Percentiles rank a stretch among this genome's conserved stretches.
Evolutionary conservation across 192 early-diverging fungal species (phyloP).

Genomic region (Diversispora epigaea): DNA sequence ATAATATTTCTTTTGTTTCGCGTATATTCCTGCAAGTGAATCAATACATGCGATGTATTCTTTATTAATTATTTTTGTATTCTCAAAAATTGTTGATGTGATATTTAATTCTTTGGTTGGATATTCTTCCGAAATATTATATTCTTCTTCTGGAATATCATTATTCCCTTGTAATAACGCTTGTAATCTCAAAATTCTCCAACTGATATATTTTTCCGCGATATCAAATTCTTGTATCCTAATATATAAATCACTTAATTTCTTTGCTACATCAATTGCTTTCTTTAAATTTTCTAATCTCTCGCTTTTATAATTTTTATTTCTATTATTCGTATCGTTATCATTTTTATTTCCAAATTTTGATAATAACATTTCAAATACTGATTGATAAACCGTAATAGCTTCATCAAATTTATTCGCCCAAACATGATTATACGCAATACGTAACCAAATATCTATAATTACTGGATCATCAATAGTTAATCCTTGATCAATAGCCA

Average conservation of each 20-base stretch:
- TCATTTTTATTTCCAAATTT: too few relatives aligned
- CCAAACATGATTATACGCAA: conserved; percentile 35
- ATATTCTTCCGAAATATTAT: neutral
- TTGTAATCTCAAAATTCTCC: conserved; percentile 41
- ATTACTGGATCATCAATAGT: conserved; percentile 24
- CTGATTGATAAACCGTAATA: conserved; percentile 39
- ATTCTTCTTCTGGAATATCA: neutral
- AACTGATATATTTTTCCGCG: conserved; percentile 50
- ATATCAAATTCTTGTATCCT: conserved; percentile 36
- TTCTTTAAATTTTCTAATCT: conserved; percentile 36
- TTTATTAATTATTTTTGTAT: neutral
- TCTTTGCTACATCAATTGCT: conserved; percentile 39
- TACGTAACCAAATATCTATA: conserved; percentile 29
- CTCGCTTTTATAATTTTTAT: conserved; percentile 14
- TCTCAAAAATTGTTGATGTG: neutral
- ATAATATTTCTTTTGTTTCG: conserved; percentile 46
- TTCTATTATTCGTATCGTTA: neutral
- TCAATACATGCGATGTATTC: conserved; percentile 35
- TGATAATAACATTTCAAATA: conserved; percentile 41
- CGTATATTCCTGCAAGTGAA: conserved; percentile 53
- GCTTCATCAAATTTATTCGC: conserved; percentile 42
- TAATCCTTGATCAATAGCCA: conserved; percentile 33
- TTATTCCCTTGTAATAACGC: neutral
- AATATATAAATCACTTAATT: conserved; percentile 41
- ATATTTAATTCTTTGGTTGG: neutral